Base-by-base conservation (phyloP, 345 rosid species). In the Aquilaria yunnanensis region DNA sequence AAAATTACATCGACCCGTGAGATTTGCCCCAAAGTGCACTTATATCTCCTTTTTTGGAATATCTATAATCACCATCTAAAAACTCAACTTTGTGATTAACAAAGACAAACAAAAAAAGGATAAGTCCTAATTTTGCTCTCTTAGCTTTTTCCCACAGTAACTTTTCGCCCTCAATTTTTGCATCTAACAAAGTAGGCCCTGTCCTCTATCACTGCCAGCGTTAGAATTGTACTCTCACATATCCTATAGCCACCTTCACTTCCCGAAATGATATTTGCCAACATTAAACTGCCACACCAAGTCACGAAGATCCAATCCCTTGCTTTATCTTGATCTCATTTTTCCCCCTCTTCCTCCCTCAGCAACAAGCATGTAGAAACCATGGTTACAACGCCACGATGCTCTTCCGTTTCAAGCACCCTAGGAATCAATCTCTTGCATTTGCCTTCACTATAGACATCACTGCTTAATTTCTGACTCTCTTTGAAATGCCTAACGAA, bases 231-330 rank as follows among this genome's bases (percentile, higher is more conserved):
- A 56, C 97, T 96, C 81, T 94, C 96, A 57, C 66, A 93, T 89
- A 82, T 83, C 88, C 61, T 96, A 78, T 97, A 93, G 88, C 11
- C 86, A 82, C 60, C 82, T 86, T 1, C 90, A 88, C 9, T 74
- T 62, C 83, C 75, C 86, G 47, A 94, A 91, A 78, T 86, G 85
- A 52, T 67, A 85, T 68, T 86, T 71, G 67, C 96, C 79, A 0
- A 87, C 96, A 80, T 90, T 95, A 56, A 90, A 90, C 54, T 90
- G 97, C 70, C 83, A 88, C 64, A 90, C 97, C 32, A 88, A 90
- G 47, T 69, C 69, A 14, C 88, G 86, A 81, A 94, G 70, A 67
- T 94, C 97, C 56, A 79, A 72, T 23, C 23, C 23, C 23, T 23
- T 23, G 23, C 23, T 23, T 0, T 23, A 23, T 23, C 23, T 23